phyloP scores from a whole-genome alignment of 306 rosid species.

The Vigna radiata region DNA sequence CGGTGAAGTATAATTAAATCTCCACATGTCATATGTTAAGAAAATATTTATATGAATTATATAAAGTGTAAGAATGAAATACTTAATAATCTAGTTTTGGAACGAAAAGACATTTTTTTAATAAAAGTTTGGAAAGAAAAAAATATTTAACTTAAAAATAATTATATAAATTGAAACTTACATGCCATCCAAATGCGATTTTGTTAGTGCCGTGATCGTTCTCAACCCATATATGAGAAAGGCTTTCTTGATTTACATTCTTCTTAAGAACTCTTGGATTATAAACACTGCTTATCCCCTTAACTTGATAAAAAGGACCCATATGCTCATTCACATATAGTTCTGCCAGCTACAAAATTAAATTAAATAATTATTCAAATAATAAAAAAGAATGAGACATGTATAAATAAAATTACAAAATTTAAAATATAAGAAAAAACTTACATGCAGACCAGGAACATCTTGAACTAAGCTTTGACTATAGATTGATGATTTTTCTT shows the following conservation, averaged over 20 bases:
- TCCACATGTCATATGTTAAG: no score
- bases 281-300: background rate
- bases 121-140: no score
- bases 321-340: rapidly evolving
- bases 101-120: no score
- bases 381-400: background rate
- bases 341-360: slow-evolving; percentile 1
- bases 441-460: background rate
- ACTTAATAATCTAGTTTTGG: no score
- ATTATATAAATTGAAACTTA: background rate
- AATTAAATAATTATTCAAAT: background rate
- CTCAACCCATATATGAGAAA: background rate
- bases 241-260: background rate
- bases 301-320: background rate
- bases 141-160: no score
- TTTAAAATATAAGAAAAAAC: background rate
- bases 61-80: no score
- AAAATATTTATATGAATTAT: no score
- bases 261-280: background rate
- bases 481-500: background rate
- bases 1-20: no score
- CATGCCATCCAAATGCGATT: background rate
- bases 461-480: background rate
- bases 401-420: no score
- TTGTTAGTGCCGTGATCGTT: background rate